Percentiles rank a stretch among this genome's conserved stretches.
phyloP scores from a whole-genome alignment of 2,329 filamentous ascomycete species.

The Cercospora citrullina region DNA sequence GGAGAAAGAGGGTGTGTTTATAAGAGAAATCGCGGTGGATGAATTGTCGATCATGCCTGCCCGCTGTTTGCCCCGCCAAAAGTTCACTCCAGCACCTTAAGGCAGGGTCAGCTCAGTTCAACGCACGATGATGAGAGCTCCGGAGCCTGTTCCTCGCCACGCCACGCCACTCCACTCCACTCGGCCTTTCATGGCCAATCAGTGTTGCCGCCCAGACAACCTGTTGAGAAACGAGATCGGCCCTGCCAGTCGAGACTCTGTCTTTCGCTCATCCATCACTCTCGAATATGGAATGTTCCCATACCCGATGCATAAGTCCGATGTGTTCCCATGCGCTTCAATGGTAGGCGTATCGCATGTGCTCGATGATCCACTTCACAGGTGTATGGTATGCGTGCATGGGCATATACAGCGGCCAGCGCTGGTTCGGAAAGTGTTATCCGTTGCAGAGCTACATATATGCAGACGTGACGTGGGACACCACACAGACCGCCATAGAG shows the following conservation, averaged over 20 bases:
- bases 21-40: too few species aligned
- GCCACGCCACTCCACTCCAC: not conserved
- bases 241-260: too few species aligned
- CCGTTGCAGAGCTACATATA: not conserved
- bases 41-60: too few species aligned
- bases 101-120: not conserved
- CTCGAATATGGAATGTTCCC: not conserved
- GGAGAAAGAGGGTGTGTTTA: not conserved
- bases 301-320: not conserved
- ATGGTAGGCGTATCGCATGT: not conserved
- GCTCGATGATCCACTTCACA: not conserved
- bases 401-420: not conserved
- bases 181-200: slow-evolving; percentile 10
- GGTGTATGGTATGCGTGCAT: not conserved
- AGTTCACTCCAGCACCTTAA: too few species aligned
- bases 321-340: not conserved
- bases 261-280: not conserved
- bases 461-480: not conserved
- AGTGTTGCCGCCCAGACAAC: not conserved
- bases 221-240: not conserved
- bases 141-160: not conserved
- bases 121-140: not conserved
- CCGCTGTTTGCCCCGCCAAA: too few species aligned
- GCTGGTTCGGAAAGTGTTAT: not conserved
- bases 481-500: not conserved